Evolutionary conservation across 2,329 filamentous ascomycete species (phyloP).

Genomic region (Talaromyces sp.): DNA sequence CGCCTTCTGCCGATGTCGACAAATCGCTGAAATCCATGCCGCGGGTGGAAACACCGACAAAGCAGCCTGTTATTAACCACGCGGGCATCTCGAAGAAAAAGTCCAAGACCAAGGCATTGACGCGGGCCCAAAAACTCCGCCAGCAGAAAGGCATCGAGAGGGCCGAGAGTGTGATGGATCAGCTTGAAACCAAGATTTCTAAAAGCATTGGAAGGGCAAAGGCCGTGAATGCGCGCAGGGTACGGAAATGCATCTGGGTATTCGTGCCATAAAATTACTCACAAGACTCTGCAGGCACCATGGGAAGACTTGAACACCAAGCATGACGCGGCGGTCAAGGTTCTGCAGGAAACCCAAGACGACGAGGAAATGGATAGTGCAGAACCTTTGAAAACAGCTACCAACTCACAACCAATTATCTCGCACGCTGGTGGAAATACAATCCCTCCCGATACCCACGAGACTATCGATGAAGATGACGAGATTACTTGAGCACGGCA

Average conservation of each 20-base stretch:
- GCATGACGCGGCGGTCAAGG: slow-evolving; percentile 20
- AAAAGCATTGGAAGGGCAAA: slow-evolving; percentile 48
- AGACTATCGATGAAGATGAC: slow-evolving; percentile 33
- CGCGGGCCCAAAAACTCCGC: slow-evolving; percentile 49
- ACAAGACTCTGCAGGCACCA: slow-evolving; percentile 21
- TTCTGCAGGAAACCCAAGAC: slow-evolving; percentile 45
- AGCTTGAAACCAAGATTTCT: slow-evolving; percentile 51
- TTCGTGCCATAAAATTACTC: not conserved
- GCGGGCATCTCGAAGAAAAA: slow-evolving; percentile 52
- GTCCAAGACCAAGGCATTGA: slow-evolving; percentile 42
- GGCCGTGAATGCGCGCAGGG: slow-evolving; percentile 41
- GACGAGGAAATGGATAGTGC: slow-evolving; percentile 45
- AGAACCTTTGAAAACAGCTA: slow-evolving; percentile 11
- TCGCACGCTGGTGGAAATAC: slow-evolving; percentile 15
- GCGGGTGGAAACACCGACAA: slow-evolving; percentile 34
- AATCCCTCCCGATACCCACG: slow-evolving; percentile 19
- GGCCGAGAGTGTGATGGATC: slow-evolving; percentile 51
- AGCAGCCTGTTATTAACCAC: slow-evolving; percentile 43
- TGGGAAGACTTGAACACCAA: slow-evolving; percentile 40
- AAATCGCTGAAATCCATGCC: slow-evolving; percentile 44
- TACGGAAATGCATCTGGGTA: slow-evolving; percentile 14
- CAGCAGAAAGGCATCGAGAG: slow-evolving; percentile 52
- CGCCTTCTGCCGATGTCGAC: slow-evolving; percentile 50
- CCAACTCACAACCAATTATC: not conserved
- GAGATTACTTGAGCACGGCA: slow-evolving; percentile 39